Base-by-base conservation (phyloP, 208 protist species). In the Trypanosoma cruzi region DNA sequence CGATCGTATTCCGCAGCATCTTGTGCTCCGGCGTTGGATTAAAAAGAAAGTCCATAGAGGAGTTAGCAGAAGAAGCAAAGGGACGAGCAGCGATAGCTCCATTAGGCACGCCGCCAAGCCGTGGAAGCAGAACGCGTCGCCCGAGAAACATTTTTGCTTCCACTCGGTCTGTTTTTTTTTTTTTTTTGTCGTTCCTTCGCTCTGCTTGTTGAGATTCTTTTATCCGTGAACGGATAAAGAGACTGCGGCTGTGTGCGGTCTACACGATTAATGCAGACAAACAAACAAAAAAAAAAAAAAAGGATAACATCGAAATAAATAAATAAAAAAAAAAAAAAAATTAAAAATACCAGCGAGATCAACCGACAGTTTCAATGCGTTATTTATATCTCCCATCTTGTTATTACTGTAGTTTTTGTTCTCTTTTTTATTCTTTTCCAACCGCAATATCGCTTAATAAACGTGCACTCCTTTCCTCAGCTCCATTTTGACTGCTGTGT, bases 1-100 rank as follows among this genome's bases (percentile, higher is more conserved):
- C 56, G 29, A 93, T 70, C 7, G 82, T 86, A 10, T 91, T 79
- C 55, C 88, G 84, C 49, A 93, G 52, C 67, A 82, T 79, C 28
- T 60, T 68, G 71, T 93, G 85, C 59, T 88, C 85, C 0, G 71
- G 54, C 22, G 88, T 91, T 18, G 88, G 88, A 71, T 93, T 93
- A 46, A 77, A 84, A 18, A 93, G 28, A 71, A 77, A 67, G 48
- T 80, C 71, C 66, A 67, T 56, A 26, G 68, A 71, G 20, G 32
- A 20, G 24, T 63, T 42, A 53, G 2, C 22, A 18, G 62, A 57
- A 7, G 64, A 64, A 18, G 57, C 68, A 52, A 73, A 65, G 63
- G 48, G 31, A 32, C 66, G 36, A 31, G 48, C 32, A 26, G 36
- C 34, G 4, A 22, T 28, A 20, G 31, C 20, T 37, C 11, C 46